A percentile compares a stretch with the other conserved stretches of the same genome.
Evolutionary conservation across 2,329 filamentous ascomycete genomes (phyloP).

Genomic region (Cytospora paraplurivora): DNA sequence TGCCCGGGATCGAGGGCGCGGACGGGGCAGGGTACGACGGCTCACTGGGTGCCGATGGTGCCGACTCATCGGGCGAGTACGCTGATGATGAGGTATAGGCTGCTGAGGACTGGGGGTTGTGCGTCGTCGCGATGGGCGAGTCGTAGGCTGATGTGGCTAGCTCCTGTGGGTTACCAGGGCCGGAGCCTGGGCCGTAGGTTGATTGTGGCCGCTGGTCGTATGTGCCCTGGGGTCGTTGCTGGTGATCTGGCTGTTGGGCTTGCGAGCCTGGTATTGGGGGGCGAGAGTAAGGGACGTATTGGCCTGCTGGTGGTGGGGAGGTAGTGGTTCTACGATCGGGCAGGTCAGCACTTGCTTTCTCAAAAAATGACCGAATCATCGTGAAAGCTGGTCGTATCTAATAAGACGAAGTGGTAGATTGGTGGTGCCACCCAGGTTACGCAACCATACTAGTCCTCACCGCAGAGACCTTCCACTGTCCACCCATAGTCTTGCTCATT

Average conservation of each 20-base stretch:
- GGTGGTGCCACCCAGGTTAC: too few species aligned
- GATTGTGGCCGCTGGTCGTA: conserved; percentile 62
- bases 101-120: conserved; percentile 48
- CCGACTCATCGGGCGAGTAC: conserved; percentile 52
- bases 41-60: conserved; percentile 33
- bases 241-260: conserved; percentile 44
- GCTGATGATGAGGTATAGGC: conserved; percentile 51
- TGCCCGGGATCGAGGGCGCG: conserved; percentile 35
- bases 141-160: conserved; percentile 77
- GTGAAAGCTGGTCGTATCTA: too few species aligned
- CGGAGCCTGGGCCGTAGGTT: conserved; percentile 55
- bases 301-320: conserved; percentile 26
- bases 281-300: conserved; percentile 26
- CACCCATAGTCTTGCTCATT: too few species aligned
- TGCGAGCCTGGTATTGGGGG: conserved; percentile 23
- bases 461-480: too few species aligned
- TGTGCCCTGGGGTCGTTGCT: conserved; percentile 41
- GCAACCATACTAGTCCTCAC: too few species aligned
- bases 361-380: too few species aligned
- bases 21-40: conserved; percentile 41
- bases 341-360: not conserved
- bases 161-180: conserved; percentile 65
- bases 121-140: conserved; percentile 63
- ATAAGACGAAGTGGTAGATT: too few species aligned
- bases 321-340: conserved; percentile 19